Evolutionary conservation across 2,329 filamentous ascomycete species (phyloP).

Genomic region (Clonostachys byssicola): DNA sequence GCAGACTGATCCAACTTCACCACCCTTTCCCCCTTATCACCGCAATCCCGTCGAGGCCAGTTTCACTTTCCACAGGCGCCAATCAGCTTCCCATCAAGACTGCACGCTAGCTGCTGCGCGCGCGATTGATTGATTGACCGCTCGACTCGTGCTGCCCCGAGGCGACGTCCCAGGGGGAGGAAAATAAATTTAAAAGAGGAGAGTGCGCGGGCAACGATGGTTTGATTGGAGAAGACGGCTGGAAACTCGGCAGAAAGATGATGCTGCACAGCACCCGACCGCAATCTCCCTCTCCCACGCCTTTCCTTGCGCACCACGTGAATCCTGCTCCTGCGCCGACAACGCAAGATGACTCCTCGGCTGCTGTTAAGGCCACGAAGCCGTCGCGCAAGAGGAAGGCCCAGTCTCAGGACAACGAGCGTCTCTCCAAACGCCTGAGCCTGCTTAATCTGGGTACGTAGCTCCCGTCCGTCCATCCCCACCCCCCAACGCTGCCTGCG

Average conservation of each 20-base stretch:
- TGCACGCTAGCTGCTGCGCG: too few relatives aligned
- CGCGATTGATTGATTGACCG: too few relatives aligned
- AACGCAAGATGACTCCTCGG: slow-evolving; percentile 4
- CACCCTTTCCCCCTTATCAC: too few relatives aligned
- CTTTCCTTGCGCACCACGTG: slow-evolving; percentile 3
- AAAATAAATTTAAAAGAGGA: too few relatives aligned
- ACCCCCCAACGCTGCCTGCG: too few relatives aligned
- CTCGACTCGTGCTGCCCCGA: too few relatives aligned
- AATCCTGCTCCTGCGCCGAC: background rate
- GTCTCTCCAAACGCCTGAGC: slow-evolving; percentile 80
- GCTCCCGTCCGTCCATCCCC: slow-evolving; percentile 1
- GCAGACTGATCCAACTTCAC: too few relatives aligned
- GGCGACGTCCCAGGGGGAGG: too few relatives aligned
- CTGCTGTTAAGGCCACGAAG: slow-evolving; percentile 4
- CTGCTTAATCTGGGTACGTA: slow-evolving; percentile 73
- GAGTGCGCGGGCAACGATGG: too few relatives aligned
- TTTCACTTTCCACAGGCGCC: background rate
- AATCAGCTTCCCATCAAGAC: too few relatives aligned
- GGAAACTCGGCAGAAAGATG: slow-evolving; percentile 11
- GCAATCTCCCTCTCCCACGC: slow-evolving; percentile 17
- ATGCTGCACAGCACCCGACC: slow-evolving; percentile 23
- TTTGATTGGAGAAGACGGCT: background rate
- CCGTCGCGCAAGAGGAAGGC: slow-evolving; percentile 53
- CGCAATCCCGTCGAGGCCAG: background rate
- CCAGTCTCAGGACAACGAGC: slow-evolving; percentile 59